phyloP scores from a whole-genome alignment of 2,329 filamentous ascomycete genomes.

The Microdochium bolleyi region DNA sequence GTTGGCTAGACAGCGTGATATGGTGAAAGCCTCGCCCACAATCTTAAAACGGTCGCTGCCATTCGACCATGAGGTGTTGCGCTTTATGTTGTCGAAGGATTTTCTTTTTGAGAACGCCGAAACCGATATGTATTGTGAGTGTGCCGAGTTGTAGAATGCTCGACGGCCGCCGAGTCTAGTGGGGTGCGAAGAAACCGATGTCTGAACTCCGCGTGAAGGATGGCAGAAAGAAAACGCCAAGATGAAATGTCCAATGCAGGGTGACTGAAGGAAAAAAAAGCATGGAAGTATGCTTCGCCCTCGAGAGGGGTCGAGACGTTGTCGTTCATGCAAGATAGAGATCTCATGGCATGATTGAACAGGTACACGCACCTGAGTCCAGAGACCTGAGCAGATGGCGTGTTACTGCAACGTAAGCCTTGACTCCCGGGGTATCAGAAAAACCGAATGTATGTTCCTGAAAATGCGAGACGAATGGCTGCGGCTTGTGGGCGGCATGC shows the following conservation, averaged over 20 bases:
- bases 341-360: no score
- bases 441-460: slow-evolving; percentile 19
- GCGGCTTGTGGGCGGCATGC: not conserved
- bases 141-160: not conserved
- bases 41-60: no score
- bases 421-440: slow-evolving; percentile 21
- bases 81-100: not conserved
- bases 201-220: not conserved
- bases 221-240: not conserved
- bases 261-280: not conserved
- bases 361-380: no score
- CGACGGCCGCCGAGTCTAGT: not conserved
- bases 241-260: not conserved
- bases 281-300: not conserved
- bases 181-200: not conserved
- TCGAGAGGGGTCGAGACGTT: not conserved
- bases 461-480: slow-evolving; percentile 14
- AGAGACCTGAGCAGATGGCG: no score
- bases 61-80: not conserved
- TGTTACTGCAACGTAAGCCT: not conserved
- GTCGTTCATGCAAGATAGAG: not conserved
- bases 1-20: no score
- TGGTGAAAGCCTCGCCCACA: no score
- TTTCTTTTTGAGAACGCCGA: not conserved
- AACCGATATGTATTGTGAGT: not conserved